A percentile compares a stretch with the other conserved stretches of the same genome.
phyloP scores from a whole-genome alignment of 768 basidiomycete species.

The Tremella yokohamensis region DNA sequence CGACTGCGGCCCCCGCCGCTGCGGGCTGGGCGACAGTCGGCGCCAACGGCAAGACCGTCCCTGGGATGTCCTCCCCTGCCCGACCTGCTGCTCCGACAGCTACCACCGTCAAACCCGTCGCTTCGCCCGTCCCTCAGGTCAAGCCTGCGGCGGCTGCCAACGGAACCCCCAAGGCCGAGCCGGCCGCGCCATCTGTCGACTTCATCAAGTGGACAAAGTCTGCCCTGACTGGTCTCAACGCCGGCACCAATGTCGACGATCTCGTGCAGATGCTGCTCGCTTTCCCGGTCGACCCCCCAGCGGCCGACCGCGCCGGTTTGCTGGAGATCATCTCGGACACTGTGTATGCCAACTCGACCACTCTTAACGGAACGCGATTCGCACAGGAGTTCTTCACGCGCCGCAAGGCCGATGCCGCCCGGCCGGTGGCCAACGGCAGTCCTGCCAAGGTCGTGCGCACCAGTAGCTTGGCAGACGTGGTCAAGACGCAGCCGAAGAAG shows the following conservation, averaged over 20 bases:
- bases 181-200: slow-evolving; percentile 74
- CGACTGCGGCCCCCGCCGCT: slow-evolving; percentile 52
- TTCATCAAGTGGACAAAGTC: slow-evolving; percentile 89
- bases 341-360: slow-evolving; percentile 91
- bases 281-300: slow-evolving; percentile 74
- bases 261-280: slow-evolving; percentile 91
- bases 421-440: slow-evolving; percentile 8
- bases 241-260: slow-evolving; percentile 82
- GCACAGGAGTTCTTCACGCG: slow-evolving; percentile 84
- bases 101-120: slow-evolving; percentile 35
- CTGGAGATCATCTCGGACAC: slow-evolving; percentile 91
- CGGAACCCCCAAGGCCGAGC: slow-evolving; percentile 54
- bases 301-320: slow-evolving; percentile 56
- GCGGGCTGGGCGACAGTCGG: slow-evolving; percentile 84
- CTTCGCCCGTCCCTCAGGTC: slow-evolving; percentile 24
- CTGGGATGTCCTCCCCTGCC: slow-evolving; percentile 30
- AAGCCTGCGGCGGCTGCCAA: slow-evolving; percentile 46
- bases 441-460: slow-evolving; percentile 17
- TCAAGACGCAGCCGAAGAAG: slow-evolving; percentile 79
- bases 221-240: slow-evolving; percentile 69
- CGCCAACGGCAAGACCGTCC: slow-evolving; percentile 57
- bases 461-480: slow-evolving; percentile 57
- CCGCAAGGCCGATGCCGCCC: slow-evolving; percentile 72
- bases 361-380: slow-evolving; percentile 89
- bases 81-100: slow-evolving; percentile 50